Evolutionary conservation across 805 yeast species (phyloP).

Genomic region (Phaffomyces antillensis): DNA sequence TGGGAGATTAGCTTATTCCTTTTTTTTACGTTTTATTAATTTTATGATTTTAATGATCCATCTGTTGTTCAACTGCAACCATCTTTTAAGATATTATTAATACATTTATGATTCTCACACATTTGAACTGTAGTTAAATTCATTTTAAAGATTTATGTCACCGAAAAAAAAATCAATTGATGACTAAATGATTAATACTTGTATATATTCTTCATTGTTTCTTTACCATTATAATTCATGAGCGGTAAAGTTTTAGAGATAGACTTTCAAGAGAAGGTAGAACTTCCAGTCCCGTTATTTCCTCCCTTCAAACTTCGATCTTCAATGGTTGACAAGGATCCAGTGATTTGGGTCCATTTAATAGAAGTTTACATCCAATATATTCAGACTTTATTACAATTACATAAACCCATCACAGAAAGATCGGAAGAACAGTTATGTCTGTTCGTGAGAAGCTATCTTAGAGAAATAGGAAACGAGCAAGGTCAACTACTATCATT

Average conservation of each 20-base stretch:
- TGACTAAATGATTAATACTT: too few species aligned
- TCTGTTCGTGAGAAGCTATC: conserved; percentile 47
- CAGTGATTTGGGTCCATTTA: conserved; percentile 75
- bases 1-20: neutral
- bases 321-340: conserved; percentile 74
- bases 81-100: too few species aligned
- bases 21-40: neutral
- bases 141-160: too few species aligned
- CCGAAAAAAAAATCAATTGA: too few species aligned
- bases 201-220: neutral
- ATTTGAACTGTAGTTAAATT: too few species aligned
- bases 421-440: conserved; percentile 54
- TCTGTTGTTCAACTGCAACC: too few species aligned
- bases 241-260: conserved; percentile 2
- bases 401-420: conserved; percentile 35
- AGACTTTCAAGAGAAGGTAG: conserved; percentile 14
- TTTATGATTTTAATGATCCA: neutral
- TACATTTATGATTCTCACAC: too few species aligned
- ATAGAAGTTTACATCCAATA: conserved; percentile 56
- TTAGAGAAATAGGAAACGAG: conserved; percentile 58
- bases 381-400: conserved; percentile 31
- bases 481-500: conserved; percentile 53
- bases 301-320: conserved; percentile 74
- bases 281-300: conserved; percentile 57
- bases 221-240: neutral